Evolutionary conservation across 768 basidiomycete genomes (phyloP).

Genomic region (Phylloporus scabripes): DNA sequence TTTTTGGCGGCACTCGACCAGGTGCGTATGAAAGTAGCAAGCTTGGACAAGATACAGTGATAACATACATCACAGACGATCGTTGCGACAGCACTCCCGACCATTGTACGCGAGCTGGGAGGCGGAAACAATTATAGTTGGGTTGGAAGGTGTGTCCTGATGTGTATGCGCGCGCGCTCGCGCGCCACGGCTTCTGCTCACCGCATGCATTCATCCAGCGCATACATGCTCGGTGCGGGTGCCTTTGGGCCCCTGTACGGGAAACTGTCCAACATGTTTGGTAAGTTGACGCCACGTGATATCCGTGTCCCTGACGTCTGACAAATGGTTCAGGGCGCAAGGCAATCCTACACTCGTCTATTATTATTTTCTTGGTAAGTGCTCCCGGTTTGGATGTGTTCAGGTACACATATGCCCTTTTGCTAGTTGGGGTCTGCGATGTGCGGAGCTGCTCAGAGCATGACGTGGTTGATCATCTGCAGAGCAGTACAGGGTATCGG

Average conservation of each 20-base stretch:
- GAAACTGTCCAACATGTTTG: constrained; percentile 62
- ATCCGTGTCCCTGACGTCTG: neutral
- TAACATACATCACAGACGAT: constrained; percentile 43
- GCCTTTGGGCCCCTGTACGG: constrained; percentile 71
- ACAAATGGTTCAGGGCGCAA: constrained; percentile 47
- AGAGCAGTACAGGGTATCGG: constrained; percentile 81
- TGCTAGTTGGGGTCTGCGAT: constrained; percentile 66
- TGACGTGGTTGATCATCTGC: constrained; percentile 69
- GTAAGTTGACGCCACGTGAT: constrained; percentile 9
- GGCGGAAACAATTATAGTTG: constrained; percentile 63
- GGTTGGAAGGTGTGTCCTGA: constrained; percentile 54
- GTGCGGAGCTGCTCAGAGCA: constrained; percentile 72
- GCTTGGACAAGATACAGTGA: neutral
- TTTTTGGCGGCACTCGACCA: constrained; percentile 53
- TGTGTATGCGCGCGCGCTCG: neutral
- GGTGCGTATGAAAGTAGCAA: constrained; percentile 28
- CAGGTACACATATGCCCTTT: neutral
- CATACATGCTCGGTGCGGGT: constrained; percentile 68
- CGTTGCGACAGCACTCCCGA: constrained; percentile 71
- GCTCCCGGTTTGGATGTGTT: neutral
- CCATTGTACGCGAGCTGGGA: constrained; percentile 60
- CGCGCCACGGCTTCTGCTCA: neutral
- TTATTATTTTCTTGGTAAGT: constrained; percentile 62
- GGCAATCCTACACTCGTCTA: constrained; percentile 60
- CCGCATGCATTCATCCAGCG: constrained; percentile 36